Evolutionary conservation across 2,329 filamentous ascomycete genomes (phyloP).

Genomic region (Cladosporium oxysporum): DNA sequence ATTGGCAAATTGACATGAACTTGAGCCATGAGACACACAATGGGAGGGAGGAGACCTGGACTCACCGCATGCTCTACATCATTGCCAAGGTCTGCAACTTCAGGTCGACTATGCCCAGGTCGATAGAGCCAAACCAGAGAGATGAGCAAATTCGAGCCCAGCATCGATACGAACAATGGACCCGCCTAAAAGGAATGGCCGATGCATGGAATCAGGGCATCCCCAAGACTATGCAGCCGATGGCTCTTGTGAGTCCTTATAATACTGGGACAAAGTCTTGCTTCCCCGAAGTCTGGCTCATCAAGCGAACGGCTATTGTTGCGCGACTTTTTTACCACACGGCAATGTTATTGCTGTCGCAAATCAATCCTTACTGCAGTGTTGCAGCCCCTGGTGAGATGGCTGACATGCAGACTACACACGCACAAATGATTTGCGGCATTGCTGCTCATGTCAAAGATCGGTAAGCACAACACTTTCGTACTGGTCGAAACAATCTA

Average conservation of each 20-base stretch:
- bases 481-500: not conserved
- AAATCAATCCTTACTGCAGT: slow-evolving; percentile 69
- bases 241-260: slow-evolving; percentile 72
- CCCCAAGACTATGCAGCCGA: slow-evolving; percentile 83
- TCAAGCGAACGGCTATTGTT: slow-evolving; percentile 78
- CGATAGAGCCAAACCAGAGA: slow-evolving; percentile 60
- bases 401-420: slow-evolving; percentile 67
- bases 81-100: slow-evolving; percentile 87
- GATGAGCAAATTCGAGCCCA: slow-evolving; percentile 66
- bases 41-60: slow-evolving; percentile 80
- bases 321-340: slow-evolving; percentile 89
- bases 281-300: slow-evolving; percentile 87
- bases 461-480: slow-evolving; percentile 46
- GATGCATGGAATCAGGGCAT: slow-evolving; percentile 78
- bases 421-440: slow-evolving; percentile 84
- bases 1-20: slow-evolving; percentile 83
- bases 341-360: slow-evolving; percentile 75
- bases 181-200: slow-evolving; percentile 74
- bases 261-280: slow-evolving; percentile 68
- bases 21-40: slow-evolving; percentile 60
- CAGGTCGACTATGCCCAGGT: slow-evolving; percentile 66
- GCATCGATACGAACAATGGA: slow-evolving; percentile 73
- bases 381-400: slow-evolving; percentile 65
- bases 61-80: slow-evolving; percentile 85
- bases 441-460: slow-evolving; percentile 86